Conservation (phyloP, 2,329 filamentous ascomycete species). For the Talaromyces sp. region DNA sequence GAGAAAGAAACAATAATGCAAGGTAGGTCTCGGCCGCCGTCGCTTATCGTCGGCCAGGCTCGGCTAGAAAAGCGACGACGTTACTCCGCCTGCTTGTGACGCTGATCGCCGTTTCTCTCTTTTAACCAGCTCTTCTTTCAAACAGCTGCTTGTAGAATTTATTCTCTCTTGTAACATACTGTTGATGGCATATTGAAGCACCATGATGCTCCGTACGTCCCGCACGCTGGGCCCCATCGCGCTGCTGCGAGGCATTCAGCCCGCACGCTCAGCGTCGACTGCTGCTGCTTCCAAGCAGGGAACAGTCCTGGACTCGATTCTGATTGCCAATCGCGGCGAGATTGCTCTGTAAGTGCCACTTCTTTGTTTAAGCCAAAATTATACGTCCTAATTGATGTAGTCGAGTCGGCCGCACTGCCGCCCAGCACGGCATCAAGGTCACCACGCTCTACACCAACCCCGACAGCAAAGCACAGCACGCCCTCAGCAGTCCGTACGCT, state of each 20-base stretch:
- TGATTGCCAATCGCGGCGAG: constrained; percentile 96
- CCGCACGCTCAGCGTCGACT: constrained; percentile 2
- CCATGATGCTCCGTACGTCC: not conserved
- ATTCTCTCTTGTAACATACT: not conserved
- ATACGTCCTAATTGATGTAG: constrained; percentile 29
- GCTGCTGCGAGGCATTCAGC: not conserved
- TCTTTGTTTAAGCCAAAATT: not conserved
- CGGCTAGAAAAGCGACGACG: constrained; percentile 22
- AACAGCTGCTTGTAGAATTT: not conserved
- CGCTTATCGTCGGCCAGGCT: not conserved
- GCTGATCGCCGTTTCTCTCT: not conserved
- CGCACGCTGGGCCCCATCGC: constrained; percentile 2
- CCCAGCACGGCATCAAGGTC: constrained; percentile 81
- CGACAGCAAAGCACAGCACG: constrained; percentile 82
- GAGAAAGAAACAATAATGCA: not conserved
- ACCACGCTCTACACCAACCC: constrained; percentile 94
- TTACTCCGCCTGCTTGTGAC: constrained; percentile 12
- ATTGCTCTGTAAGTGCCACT: constrained; percentile 64
- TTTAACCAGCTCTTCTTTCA: not conserved
- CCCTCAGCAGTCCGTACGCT: constrained; percentile 74
- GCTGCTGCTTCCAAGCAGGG: not conserved
- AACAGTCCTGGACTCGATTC: constrained; percentile 61
- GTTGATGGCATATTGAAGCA: not conserved
- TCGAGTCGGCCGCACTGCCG: constrained; percentile 82
- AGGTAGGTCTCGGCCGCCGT: not conserved